These are phyloP conservation scores for Ogataea minuta DNA, from an alignment of 805 yeast species.

Conservation along the genomic window DNA sequence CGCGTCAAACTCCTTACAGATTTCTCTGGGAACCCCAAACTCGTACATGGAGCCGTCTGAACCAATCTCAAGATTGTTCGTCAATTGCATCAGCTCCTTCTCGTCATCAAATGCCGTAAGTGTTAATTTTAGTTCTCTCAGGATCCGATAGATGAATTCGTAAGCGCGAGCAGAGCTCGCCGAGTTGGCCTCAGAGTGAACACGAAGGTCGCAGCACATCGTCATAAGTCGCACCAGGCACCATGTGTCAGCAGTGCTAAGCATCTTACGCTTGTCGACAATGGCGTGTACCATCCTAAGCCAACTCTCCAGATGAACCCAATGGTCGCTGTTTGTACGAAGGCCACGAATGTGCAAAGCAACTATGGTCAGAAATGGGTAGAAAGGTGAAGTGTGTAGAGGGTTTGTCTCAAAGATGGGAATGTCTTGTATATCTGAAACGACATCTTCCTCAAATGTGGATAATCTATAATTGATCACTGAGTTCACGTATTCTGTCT, in stretches of 20 bases:
- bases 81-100: too few relatives aligned
- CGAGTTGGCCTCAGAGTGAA: neutral
- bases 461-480: slow-evolving; percentile 12
- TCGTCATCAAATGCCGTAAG: too few relatives aligned
- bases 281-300: slow-evolving; percentile 13
- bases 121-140: too few relatives aligned
- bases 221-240: slow-evolving; percentile 15
- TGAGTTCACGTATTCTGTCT: slow-evolving; percentile 22
- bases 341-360: slow-evolving; percentile 20
- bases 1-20: too few relatives aligned
- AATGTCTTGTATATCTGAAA: slow-evolving; percentile 15
- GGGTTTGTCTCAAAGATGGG: slow-evolving; percentile 12
- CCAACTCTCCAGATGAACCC: slow-evolving; percentile 31
- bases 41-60: too few relatives aligned
- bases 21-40: too few relatives aligned
- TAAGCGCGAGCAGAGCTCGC: neutral
- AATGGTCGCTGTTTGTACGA: slow-evolving; percentile 14
- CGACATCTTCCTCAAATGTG: slow-evolving; percentile 19
- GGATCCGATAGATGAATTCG: neutral
- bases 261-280: slow-evolving; percentile 6
- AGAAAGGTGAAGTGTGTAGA: slow-evolving; percentile 14
- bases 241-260: slow-evolving; percentile 20
- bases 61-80: too few relatives aligned
- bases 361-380: slow-evolving; percentile 19
- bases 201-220: slow-evolving; percentile 1